Evolutionary conservation across 441 rosid species (phyloP), one percentile per base, ranked within the genome.

Genomic region (Corymbia calophylla): DNA sequence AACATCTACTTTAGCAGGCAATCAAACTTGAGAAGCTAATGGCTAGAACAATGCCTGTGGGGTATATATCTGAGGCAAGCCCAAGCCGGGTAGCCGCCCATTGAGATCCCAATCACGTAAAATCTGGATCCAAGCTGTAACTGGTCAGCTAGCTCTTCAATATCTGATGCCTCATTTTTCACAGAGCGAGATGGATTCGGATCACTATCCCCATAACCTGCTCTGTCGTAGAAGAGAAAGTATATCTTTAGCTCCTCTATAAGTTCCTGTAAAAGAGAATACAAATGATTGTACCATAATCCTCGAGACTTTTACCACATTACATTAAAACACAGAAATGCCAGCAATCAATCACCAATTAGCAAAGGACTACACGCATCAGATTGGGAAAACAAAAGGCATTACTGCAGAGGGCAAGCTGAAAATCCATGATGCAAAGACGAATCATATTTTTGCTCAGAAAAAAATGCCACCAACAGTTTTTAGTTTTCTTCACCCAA

Each of bases 261-360:
- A 39, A 94, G 89, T 47, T 93, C 95, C 96, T 95, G 93, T 56
- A 92, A 89, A 73, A 68, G 66, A 89, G 87, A 87, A 27, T 87
- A 86, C 9, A 31, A 53, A 84, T 54, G 60, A 90, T 51, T 88
- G 86, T 23, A 88, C 19, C 35, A 85, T n/a, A 19, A 70, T 85
- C 73, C 49, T 14, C 54, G 68, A 47, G 56, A 88, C 47, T 87
- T 70, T 16, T 29, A 80, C 70, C 66, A 77, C 18, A 87, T 49
- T 53, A 58, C 29, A 73, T 73, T 39, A 21, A 39, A 27, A 73
- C 1, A 17, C 88, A 48, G 32, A 70, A 53, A 80, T 23, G 62
- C 53, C 27, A 4, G 44, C 18, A 7, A 51, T 11, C 53, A 32
- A 89, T 77, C 32, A 31, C 53, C 53, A 39, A 39, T 8, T 23